Base-by-base conservation (phyloP, 345 rosid species). In the Eucalyptus pauciflora region DNA sequence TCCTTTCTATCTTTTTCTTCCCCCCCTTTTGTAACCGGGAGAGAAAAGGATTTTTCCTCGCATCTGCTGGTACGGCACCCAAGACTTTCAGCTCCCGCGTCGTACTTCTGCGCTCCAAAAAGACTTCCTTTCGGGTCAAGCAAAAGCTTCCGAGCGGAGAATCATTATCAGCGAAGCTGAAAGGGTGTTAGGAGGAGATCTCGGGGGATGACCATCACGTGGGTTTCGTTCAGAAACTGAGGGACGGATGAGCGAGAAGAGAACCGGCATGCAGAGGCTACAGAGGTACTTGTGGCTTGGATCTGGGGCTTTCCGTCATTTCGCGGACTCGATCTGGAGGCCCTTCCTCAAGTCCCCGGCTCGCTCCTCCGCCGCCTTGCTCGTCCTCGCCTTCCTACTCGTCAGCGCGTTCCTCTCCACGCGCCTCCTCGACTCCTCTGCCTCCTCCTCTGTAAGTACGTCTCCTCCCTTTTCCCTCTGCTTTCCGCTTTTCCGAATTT, bases 401-500 rank as follows among this genome's bases (percentile, higher is more conserved):
- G 90, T 93, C 96, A 95, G 97, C 94, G 97, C 95, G 86, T 94
- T 94, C 46, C 50, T 94, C 62, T 88, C 95, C 94, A 93, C 98
- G 91, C 97, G 95, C 90, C 90, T 93, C 92, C 93, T 94, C 76
- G 92, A 94, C 87, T 91, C 95, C 83, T 71, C 46, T 17, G 22
- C 80, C 83, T 37, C 81, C 89, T 56, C 67, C 54, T n/a, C 89
- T 45, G 86, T 85, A 85, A 54, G 87, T 87, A 45, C 86, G 86
- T 60, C 52, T 58, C 85, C n/a, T 50, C 88, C 56, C 64, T 15
- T 67, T 37, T 37, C 60, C 24, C 58, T 15, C 46, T 48, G 10
- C 54, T 20, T 24, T 86, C 51, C 51, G 50, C 25, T 51, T 52
- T 24, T 86, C 86, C 86, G 50, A 22, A 16, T 24, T 22, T 7